Base-by-base conservation (phyloP, 2,329 filamentous ascomycete species). In the Albifimbria verrucaria region DNA sequence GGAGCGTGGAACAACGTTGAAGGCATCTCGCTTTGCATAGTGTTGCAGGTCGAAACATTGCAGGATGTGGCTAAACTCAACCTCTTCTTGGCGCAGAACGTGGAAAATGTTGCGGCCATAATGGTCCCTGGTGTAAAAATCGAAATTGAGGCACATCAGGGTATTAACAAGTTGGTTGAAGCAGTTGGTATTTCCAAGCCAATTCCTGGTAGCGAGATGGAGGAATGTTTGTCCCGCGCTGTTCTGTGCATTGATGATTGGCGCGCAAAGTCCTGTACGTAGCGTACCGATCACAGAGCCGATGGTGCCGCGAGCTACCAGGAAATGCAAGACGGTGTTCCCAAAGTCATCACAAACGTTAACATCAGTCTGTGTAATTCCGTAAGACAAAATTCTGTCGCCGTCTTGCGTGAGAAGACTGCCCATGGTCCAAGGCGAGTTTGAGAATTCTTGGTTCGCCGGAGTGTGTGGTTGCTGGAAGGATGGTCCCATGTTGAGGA, bases 91-190 rank as follows among this genome's bases (percentile, higher is more conserved):
- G 24, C 60, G 51, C 0, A 78, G 64, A 3, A 74, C 63, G 57
- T 84, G 81, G 25, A 81, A 79, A 44, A 79, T 71, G 5, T 72
- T 81, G 39, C 81, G 77, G 1, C 80, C 80, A 55, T 80, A 83
- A 36, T 71, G 62, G 56, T 84, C 81, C 15, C 66, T 64, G 2
- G 63, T 59, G 20, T 67, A 66, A 24, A 79, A 49, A 49, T 68
- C 59, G 21, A 74, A 64, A 9, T 60, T 48, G 21, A 54, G 58
- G 2, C 44, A 26, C 0, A 42, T 41, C 2, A 70, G 49, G 1
- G 55, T 48, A 1, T 56, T 47, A 6, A 68, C 46, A 11, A 78
- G 55, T 3, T 62, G 53, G 0, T 44, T 52, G 24, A 78, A 63
- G 1, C 54, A 51, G 2, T 59, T 44, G 7, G 68, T 15, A 23